Percentiles rank a stretch among this genome's conserved stretches.
Evolutionary conservation across 768 basidiomycete species (phyloP).

Genomic region (Tremella mesenterica): DNA sequence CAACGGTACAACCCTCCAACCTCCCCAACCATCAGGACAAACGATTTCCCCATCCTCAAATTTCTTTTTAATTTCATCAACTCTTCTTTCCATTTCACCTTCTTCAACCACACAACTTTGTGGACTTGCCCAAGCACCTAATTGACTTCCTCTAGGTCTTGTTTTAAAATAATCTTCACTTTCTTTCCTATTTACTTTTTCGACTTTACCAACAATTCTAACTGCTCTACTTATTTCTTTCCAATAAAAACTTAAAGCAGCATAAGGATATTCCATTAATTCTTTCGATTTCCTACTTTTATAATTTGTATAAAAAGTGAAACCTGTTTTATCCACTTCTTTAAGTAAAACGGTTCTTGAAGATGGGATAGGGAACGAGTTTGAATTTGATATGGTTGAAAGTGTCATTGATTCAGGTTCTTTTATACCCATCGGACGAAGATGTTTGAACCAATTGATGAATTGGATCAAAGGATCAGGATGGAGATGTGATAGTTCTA

Average conservation of each 20-base stretch:
- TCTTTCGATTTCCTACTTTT: conserved; percentile 83
- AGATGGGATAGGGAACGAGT: conserved; percentile 58
- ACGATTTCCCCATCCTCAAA: conserved; percentile 59
- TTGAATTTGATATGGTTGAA: conserved; percentile 49
- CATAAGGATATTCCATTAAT: conserved; percentile 65
- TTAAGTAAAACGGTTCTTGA: conserved; percentile 85
- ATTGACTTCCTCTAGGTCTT: conserved; percentile 69
- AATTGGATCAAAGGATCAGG: conserved; percentile 76
- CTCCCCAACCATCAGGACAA: conserved; percentile 88
- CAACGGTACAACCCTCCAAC: conserved; percentile 88
- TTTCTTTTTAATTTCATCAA: conserved; percentile 54
- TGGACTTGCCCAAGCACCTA: conserved; percentile 89
- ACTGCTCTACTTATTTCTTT: conserved; percentile 69
- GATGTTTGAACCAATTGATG: conserved; percentile 66
- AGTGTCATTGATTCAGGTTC: conserved; percentile 89
- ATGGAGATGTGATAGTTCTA: conserved; percentile 56
- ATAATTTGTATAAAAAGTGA: conserved; percentile 97
- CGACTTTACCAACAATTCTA: conserved; percentile 73
- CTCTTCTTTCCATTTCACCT: conserved; percentile 56
- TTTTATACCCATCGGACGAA: conserved; percentile 46
- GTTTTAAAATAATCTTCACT: conserved; percentile 73
- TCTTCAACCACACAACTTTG: conserved; percentile 75
- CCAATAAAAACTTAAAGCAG: conserved; percentile 86
- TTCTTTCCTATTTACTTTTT: conserved; percentile 64
- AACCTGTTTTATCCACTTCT: conserved; percentile 70